A percentile compares a stretch with the other conserved stretches of the same genome.
These are phyloP conservation scores for Yarrowia sp. DNA, from an alignment of 805 yeast genomes.

Conservation along the genomic window DNA sequence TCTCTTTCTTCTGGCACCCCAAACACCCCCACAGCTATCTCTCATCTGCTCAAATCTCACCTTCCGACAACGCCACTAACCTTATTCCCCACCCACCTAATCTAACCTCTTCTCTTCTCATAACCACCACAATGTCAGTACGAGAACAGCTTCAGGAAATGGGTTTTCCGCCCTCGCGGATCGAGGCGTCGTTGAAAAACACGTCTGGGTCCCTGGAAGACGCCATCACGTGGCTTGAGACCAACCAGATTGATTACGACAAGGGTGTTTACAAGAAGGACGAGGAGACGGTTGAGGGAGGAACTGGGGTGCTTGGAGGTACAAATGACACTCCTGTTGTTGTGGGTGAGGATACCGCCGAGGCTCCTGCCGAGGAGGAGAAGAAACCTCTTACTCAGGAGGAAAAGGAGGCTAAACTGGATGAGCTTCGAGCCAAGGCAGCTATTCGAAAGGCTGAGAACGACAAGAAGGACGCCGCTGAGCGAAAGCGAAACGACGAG, in stretches of 20 bases:
- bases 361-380: neutral
- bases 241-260: slow-evolving; percentile 32
- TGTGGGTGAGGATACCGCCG: slow-evolving; percentile 12
- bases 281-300: slow-evolving; percentile 13
- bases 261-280: slow-evolving; percentile 31
- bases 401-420: slow-evolving; percentile 37
- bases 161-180: slow-evolving; percentile 39
- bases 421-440: slow-evolving; percentile 37
- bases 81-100: neutral
- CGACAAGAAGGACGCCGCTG: slow-evolving; percentile 37
- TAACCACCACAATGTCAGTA: neutral
- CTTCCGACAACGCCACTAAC: too few species aligned
- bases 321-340: slow-evolving; percentile 4
- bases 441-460: slow-evolving; percentile 37
- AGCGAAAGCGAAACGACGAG: slow-evolving; percentile 36
- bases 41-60: too few species aligned
- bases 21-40: too few species aligned
- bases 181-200: slow-evolving; percentile 37
- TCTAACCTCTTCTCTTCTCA: too few species aligned
- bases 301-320: neutral
- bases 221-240: slow-evolving; percentile 39
- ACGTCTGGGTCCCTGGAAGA: slow-evolving; percentile 34
- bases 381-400: slow-evolving; percentile 35
- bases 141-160: slow-evolving; percentile 34
- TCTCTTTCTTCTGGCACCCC: too few species aligned